Base-by-base conservation (phyloP, 2,329 filamentous ascomycete genomes). In the Coleophoma eucalyptorum region DNA sequence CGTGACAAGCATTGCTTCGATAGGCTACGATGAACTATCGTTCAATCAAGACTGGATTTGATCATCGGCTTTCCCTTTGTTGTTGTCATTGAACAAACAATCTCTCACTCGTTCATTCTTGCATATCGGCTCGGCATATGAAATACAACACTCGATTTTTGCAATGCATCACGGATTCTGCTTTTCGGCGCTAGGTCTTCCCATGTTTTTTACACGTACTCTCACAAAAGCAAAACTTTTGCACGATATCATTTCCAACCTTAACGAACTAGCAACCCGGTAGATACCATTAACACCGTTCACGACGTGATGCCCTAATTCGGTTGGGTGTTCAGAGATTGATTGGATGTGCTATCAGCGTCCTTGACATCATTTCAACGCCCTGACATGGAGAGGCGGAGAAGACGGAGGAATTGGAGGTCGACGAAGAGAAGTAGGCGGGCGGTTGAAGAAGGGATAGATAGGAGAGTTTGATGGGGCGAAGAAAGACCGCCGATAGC, bases 11-110 rank as follows among this genome's bases (percentile, higher is more conserved):
- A 59, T 56, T 54, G 50, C 26, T 50, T 59, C 56, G 59, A 58
- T 65, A 62, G 64, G 55, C 51, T 57, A 55, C 61, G 62, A 62
- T 65, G 63, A 64, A 58, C 62, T 65, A 59, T 64, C 58, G 58
- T 58, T 51, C 51, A 50, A 51, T 40, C 44, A 46, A 50, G 5
- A 26, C 26, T 62, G 54, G 56, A 48, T 19, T 48, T 55, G 58
- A 50, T 60, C 64, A 65, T 67, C 61, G 62, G 42, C 48, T 58
- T 51, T 59, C 48, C 53, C 55, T 62, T 58, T 53, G 58, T 44
- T 61, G 57, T 58, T 61, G 57, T 58, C 60, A 55, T 64, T 65
- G 62, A 58, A 65, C 62, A 63, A 53, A 63, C 52, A 51, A 26
- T 26, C 26, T 53, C 52, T 48, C 55, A 52, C 53, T 50, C 54